Evolutionary conservation across 1,284 basidiomycete genomes (phyloP).

Genomic region (Xerocomus minutiporus): DNA sequence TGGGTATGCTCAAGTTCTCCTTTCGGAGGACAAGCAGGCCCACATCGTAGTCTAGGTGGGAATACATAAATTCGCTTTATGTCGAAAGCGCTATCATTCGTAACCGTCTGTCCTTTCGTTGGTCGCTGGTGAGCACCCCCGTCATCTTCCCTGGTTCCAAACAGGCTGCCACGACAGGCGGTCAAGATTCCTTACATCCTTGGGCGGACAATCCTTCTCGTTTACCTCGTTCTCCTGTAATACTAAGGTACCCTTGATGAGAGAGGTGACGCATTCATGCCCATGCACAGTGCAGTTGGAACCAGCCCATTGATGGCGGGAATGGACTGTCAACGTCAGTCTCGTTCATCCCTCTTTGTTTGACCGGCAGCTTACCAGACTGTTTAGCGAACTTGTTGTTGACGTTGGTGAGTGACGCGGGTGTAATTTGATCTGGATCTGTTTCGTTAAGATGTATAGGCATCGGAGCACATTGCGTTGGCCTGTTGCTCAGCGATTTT

Average conservation of each 20-base stretch:
- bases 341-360: too few species aligned
- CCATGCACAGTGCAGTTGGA: conserved; percentile 2
- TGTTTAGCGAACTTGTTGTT: too few species aligned
- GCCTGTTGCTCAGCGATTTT: conserved; percentile 23
- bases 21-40: background rate
- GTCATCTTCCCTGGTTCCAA: background rate
- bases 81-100: conserved; percentile 17
- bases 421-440: too few species aligned
- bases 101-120: conserved; percentile 16
- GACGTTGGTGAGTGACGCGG: too few species aligned
- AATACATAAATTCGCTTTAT: conserved; percentile 15
- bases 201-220: conserved; percentile 12
- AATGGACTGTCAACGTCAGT: conserved; percentile 16
- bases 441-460: too few species aligned
- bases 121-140: conserved; percentile 16
- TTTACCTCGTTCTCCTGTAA: conserved; percentile 12
- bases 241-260: background rate
- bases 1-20: conserved; percentile 9
- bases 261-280: background rate
- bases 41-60: conserved; percentile 17
- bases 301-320: background rate
- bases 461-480: conserved; percentile 5
- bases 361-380: too few species aligned
- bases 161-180: background rate
- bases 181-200: conserved; percentile 21